phyloP scores from a whole-genome alignment of 495 filamentous ascomycete genomes.

The Gamarada debralockiae region DNA sequence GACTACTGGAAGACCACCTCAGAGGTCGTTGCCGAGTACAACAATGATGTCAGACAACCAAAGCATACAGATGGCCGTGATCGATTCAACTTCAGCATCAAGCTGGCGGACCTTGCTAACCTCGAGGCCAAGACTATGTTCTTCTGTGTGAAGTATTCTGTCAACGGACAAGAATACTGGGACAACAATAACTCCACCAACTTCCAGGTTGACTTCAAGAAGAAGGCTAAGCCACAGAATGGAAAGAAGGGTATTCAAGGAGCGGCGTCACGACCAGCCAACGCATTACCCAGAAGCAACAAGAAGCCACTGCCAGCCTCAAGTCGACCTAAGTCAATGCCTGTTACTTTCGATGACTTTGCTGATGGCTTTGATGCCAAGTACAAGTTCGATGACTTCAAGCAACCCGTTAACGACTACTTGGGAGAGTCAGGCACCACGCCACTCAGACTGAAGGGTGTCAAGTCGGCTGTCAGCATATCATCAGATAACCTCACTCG shows the following conservation, averaged over 20 bases:
- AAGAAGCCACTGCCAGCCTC: conserved; percentile 40
- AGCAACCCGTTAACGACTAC: conserved; percentile 49
- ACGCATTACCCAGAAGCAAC: conserved; percentile 70
- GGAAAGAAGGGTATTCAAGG: conserved; percentile 49
- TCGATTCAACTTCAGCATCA: conserved; percentile 90
- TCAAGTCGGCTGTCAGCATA: conserved; percentile 40
- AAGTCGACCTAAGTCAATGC: conserved; percentile 57
- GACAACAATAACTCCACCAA: conserved; percentile 87
- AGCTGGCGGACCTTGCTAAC: conserved; percentile 84
- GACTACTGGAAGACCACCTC: conserved; percentile 99
- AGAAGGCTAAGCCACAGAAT: conserved; percentile 58
- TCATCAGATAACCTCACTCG: conserved; percentile 44
- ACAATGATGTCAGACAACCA: conserved; percentile 67
- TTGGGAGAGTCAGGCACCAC: conserved; percentile 43
- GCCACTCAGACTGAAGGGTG: conserved; percentile 43
- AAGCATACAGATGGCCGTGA: conserved; percentile 69
- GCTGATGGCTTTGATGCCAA: conserved; percentile 46
- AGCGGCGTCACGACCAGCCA: conserved; percentile 48
- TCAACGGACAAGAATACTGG: conserved; percentile 86
- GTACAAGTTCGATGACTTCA: conserved; percentile 51
- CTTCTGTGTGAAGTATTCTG: conserved; percentile 86
- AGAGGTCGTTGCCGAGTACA: conserved; percentile 85
- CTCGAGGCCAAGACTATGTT: conserved; percentile 86
- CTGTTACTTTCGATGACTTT: conserved; percentile 68
- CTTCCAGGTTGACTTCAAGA: conserved; percentile 88